Evolutionary conservation across 1,284 basidiomycete species (phyloP).

Genomic region (Cryptococcus hybrid): DNA sequence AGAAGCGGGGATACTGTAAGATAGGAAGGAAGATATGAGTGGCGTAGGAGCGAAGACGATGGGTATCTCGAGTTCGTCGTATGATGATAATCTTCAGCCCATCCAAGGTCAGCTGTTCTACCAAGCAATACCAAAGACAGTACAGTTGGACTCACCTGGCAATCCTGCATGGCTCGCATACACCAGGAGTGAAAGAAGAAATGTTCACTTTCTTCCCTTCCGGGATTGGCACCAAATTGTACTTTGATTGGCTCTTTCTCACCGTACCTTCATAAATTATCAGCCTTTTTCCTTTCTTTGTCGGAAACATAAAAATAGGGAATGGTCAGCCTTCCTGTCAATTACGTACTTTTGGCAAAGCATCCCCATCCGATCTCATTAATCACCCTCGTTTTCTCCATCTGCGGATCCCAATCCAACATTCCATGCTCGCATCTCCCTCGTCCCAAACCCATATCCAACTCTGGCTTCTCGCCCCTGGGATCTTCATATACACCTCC

Average conservation of each 20-base stretch:
- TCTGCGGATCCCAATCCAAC: constrained; percentile 35
- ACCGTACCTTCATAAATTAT: constrained; percentile 18
- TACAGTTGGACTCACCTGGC: constrained; percentile 6
- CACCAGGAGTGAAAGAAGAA: background rate
- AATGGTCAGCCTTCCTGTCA: background rate
- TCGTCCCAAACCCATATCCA: constrained; percentile 14
- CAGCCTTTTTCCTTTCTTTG: background rate
- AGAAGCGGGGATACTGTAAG: too few relatives aligned
- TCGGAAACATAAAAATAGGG: background rate
- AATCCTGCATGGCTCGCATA: constrained; percentile 18
- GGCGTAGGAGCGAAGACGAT: constrained; percentile 9
- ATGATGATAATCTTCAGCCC: constrained; percentile 7
- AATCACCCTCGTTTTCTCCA: constrained; percentile 18
- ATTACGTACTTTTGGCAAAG: constrained; percentile 24
- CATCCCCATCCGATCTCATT: constrained; percentile 22
- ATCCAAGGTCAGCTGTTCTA: too few relatives aligned
- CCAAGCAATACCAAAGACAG: too few relatives aligned
- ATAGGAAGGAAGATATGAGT: background rate
- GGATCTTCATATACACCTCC: constrained; percentile 16
- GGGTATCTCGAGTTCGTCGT: constrained; percentile 13
- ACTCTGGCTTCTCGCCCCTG: constrained; percentile 3
- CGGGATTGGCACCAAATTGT: constrained; percentile 6
- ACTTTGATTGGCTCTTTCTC: constrained; percentile 18
- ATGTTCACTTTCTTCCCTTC: constrained; percentile 12
- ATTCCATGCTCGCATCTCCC: constrained; percentile 33